phyloP scores from a whole-genome alignment of 495 filamentous ascomycete species.

The Extremus antarcticus region DNA sequence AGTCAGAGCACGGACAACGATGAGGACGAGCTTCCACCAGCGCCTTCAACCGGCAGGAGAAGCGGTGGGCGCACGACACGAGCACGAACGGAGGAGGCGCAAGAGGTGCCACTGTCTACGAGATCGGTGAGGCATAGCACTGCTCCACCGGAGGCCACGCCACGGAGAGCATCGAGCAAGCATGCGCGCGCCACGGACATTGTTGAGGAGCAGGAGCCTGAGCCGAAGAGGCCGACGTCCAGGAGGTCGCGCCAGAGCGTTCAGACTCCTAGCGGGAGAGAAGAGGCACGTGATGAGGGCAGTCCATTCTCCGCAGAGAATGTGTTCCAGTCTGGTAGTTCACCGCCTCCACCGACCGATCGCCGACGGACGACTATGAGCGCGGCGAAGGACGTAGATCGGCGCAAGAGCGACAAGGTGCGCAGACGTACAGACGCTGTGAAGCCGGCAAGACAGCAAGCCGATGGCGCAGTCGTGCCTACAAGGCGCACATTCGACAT shows the following conservation, averaged over 20 bases:
- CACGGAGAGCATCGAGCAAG: slow-evolving; percentile 40
- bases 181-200: slow-evolving; percentile 39
- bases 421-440: slow-evolving; percentile 31
- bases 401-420: slow-evolving; percentile 39
- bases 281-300: slow-evolving; percentile 31
- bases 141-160: slow-evolving; percentile 33
- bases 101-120: slow-evolving; percentile 16
- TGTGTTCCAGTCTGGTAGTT: slow-evolving; percentile 83
- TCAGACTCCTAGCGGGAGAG: slow-evolving; percentile 37
- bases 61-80: slow-evolving; percentile 23
- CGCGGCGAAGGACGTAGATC: slow-evolving; percentile 21
- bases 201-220: slow-evolving; percentile 32
- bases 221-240: slow-evolving; percentile 11
- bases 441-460: slow-evolving; percentile 20
- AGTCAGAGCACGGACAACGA: slow-evolving; percentile 43
- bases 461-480: slow-evolving; percentile 32
- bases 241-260: slow-evolving; percentile 13
- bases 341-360: slow-evolving; percentile 39
- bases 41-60: slow-evolving; percentile 32
- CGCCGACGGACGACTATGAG: slow-evolving; percentile 33
- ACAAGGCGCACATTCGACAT: slow-evolving; percentile 36
- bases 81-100: slow-evolving; percentile 13
- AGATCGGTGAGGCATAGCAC: slow-evolving; percentile 34
- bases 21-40: slow-evolving; percentile 34
- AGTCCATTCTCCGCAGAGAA: slow-evolving; percentile 78